phyloP scores from a whole-genome alignment of 768 basidiomycete species.

The Floccularia luteovirens region DNA sequence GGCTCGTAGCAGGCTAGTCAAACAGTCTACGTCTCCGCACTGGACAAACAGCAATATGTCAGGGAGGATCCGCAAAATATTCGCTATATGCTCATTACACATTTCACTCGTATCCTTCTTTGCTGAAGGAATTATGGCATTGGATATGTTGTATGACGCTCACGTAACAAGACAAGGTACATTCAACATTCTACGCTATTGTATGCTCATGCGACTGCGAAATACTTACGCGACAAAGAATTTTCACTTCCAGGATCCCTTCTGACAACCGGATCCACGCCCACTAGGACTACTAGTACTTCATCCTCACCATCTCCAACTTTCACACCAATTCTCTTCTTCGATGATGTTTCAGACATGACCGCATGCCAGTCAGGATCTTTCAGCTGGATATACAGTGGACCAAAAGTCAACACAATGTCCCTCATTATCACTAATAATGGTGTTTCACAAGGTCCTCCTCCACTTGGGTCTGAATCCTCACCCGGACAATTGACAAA shows the following conservation, averaged over 20 bases:
- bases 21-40: too few species aligned
- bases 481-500: conserved; percentile 3
- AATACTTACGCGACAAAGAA: too few species aligned
- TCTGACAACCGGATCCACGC: too few species aligned
- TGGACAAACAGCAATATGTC: too few species aligned
- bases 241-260: too few species aligned
- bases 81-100: background rate
- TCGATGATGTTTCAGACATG: conserved; percentile 11
- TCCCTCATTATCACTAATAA: conserved; percentile 31
- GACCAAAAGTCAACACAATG: conserved; percentile 18
- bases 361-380: conserved; percentile 18
- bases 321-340: conserved; percentile 12
- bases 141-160: background rate
- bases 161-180: conserved; percentile 6
- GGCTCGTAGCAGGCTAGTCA: too few species aligned
- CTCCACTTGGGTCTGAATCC: conserved; percentile 7
- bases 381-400: conserved; percentile 31
- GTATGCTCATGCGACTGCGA: background rate
- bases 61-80: background rate
- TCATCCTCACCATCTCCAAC: conserved; percentile 5
- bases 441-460: conserved; percentile 17
- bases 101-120: conserved; percentile 14
- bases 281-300: background rate
- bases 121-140: conserved; percentile 14
- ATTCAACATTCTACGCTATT: background rate